Evolutionary conservation across 2,329 filamentous ascomycete genomes (phyloP).

Genomic region (Cucurbitaria berberidis): DNA sequence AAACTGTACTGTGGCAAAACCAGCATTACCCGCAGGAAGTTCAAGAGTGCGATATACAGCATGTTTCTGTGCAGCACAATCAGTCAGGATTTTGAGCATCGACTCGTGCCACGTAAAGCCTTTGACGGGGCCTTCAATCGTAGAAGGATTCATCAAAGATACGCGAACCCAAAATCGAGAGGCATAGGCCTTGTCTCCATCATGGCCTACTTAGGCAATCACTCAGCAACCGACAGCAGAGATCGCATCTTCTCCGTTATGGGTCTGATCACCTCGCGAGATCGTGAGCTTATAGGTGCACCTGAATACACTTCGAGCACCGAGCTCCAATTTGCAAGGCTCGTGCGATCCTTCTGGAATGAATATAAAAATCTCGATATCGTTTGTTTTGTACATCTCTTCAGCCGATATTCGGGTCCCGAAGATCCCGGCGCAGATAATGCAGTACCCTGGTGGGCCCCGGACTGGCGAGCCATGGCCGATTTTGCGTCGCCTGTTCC

Average conservation of each 20-base stretch:
- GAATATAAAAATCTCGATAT: slow-evolving; percentile 34
- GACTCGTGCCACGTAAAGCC: slow-evolving; percentile 28
- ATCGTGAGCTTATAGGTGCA: slow-evolving; percentile 29
- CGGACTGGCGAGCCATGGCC: slow-evolving; percentile 36
- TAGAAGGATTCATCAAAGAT: slow-evolving; percentile 37
- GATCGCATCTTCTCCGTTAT: slow-evolving; percentile 40
- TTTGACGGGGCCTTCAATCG: slow-evolving; percentile 41
- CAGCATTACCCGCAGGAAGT: slow-evolving; percentile 31
- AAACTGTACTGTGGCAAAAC: slow-evolving; percentile 32
- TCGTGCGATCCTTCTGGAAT: slow-evolving; percentile 37
- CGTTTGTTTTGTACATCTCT: slow-evolving; percentile 39
- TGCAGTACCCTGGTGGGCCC: slow-evolving; percentile 34
- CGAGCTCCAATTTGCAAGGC: slow-evolving; percentile 30
- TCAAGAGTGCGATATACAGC: slow-evolving; percentile 39
- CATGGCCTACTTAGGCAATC: slow-evolving; percentile 39
- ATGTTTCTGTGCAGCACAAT: slow-evolving; percentile 35
- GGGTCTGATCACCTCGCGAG: slow-evolving; percentile 32
- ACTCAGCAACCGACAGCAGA: slow-evolving; percentile 35
- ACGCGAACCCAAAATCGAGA: slow-evolving; percentile 16
- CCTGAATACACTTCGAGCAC: slow-evolving; percentile 30
- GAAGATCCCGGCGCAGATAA: slow-evolving; percentile 13
- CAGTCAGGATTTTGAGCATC: slow-evolving; percentile 28
- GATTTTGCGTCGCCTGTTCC: slow-evolving; percentile 41
- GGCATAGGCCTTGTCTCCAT: slow-evolving; percentile 35
- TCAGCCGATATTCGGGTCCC: slow-evolving; percentile 28